Percentiles rank a stretch among this genome's conserved stretches.
Conservation (phyloP, 1,284 basidiomycete genomes). For the Xanthoconium separans region DNA sequence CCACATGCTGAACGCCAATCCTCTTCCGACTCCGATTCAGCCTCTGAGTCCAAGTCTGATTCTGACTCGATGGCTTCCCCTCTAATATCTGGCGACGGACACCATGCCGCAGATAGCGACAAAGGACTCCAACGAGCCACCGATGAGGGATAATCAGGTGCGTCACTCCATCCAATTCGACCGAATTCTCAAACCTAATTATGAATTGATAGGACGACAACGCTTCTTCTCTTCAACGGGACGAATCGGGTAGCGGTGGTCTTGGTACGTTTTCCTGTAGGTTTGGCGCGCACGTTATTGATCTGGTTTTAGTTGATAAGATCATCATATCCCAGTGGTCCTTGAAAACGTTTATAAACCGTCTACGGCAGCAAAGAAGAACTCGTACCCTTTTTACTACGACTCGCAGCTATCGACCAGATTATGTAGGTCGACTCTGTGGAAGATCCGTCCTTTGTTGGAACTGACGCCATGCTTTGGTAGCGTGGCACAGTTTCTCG, state of each 20-base stretch:
- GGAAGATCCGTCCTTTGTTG: background rate
- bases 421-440: conserved; percentile 31
- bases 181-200: background rate
- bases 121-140: conserved; percentile 22
- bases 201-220: conserved; percentile 21
- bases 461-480: conserved; percentile 1
- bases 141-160: conserved; percentile 16
- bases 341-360: conserved; percentile 44
- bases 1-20: too few relatives aligned
- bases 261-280: conserved; percentile 37
- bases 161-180: background rate
- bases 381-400: conserved; percentile 44
- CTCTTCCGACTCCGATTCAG: too few relatives aligned
- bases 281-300: background rate
- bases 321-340: conserved; percentile 53
- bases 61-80: too few relatives aligned
- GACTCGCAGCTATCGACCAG: conserved; percentile 36
- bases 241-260: conserved; percentile 41
- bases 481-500: too few relatives aligned
- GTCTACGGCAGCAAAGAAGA: conserved; percentile 50
- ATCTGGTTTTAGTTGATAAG: conserved; percentile 46
- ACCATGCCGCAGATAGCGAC: too few relatives aligned
- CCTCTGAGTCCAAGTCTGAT: too few relatives aligned
- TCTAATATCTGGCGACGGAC: too few relatives aligned
- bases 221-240: background rate